phyloP scores from a whole-genome alignment of 1,139 yeast species.

The Candida albicans region DNA sequence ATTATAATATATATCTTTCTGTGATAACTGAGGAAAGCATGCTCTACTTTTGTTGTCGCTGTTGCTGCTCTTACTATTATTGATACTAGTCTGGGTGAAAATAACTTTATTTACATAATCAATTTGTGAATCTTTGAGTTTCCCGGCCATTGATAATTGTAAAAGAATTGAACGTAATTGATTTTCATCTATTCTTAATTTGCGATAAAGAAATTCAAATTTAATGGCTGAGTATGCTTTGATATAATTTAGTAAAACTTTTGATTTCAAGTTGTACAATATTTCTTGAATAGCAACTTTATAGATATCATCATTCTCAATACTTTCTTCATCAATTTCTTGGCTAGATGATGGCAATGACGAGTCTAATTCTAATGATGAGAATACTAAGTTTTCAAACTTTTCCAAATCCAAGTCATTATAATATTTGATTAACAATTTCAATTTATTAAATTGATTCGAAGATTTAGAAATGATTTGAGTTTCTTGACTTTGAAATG shows the following conservation, averaged over 20 bases:
- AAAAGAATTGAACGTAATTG: slow-evolving; percentile 39
- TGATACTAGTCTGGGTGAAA: slow-evolving; percentile 15
- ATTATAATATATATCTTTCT: slow-evolving; percentile 27
- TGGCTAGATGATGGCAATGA: neutral
- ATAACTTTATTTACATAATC: slow-evolving; percentile 42
- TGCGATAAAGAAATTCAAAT: slow-evolving; percentile 26
- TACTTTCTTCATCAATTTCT: slow-evolving; percentile 15
- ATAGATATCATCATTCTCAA: slow-evolving; percentile 15
- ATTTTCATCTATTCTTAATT: slow-evolving; percentile 22
- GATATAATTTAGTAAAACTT: slow-evolving; percentile 28
- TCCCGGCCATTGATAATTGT: slow-evolving; percentile 47
- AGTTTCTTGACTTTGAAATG: slow-evolving; percentile 63
- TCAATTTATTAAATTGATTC: slow-evolving; percentile 31
- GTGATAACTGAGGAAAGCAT: slow-evolving; percentile 17
- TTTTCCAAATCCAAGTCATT: slow-evolving; percentile 29
- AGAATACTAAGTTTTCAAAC: slow-evolving; percentile 17
- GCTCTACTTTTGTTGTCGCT: neutral
- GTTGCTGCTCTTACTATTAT: too few relatives aligned
- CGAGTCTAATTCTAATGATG: too few relatives aligned
- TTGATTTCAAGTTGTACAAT: slow-evolving; percentile 31
- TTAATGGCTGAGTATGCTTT: slow-evolving; percentile 30
- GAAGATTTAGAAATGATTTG: slow-evolving; percentile 42
- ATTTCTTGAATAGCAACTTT: slow-evolving; percentile 35
- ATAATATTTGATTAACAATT: slow-evolving; percentile 31
- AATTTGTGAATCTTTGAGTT: slow-evolving; percentile 41